These are phyloP conservation scores for Dysphania ambrosioides DNA, from an alignment of 148 eudicot species.

Conservation along the genomic window DNA sequence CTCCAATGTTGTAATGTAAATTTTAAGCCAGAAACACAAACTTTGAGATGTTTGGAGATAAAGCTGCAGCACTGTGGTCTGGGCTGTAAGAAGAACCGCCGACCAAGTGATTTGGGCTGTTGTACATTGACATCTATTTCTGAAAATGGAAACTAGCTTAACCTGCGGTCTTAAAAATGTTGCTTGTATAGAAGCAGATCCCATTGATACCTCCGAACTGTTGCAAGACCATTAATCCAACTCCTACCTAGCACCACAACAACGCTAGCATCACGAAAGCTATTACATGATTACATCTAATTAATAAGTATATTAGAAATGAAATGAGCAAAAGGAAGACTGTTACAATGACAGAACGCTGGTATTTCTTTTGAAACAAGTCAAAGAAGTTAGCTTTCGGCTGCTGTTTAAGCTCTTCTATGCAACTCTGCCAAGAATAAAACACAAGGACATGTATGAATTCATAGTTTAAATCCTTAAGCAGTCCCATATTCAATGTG, in stretches of 20 bases:
- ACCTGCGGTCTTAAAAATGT: constrained; percentile 81
- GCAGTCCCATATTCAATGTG: background rate
- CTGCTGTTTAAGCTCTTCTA: constrained; percentile 55
- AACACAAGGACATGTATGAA: background rate
- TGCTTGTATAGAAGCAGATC: constrained; percentile 68
- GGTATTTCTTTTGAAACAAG: constrained; percentile 69
- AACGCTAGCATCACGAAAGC: background rate
- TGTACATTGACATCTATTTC: background rate
- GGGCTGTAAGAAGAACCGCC: too few species aligned
- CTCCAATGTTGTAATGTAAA: too few species aligned
- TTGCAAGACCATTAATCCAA: constrained; percentile 81
- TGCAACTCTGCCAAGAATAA: constrained; percentile 46
- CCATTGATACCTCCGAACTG: constrained; percentile 94
- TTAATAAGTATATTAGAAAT: too few species aligned
- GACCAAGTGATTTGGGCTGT: too few species aligned
- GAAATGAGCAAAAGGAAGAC: background rate
- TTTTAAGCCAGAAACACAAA: too few species aligned
- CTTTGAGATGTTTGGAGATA: background rate
- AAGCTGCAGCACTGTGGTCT: too few species aligned
- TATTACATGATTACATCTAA: too few species aligned
- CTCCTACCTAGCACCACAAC: constrained; percentile 54
- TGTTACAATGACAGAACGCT: constrained; percentile 63
- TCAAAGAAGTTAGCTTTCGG: constrained; percentile 66
- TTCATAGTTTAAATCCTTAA: background rate
- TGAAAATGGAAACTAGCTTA: background rate